Base-by-base conservation (phyloP, 257 asterid species). In the Jacaranda copaia region DNA sequence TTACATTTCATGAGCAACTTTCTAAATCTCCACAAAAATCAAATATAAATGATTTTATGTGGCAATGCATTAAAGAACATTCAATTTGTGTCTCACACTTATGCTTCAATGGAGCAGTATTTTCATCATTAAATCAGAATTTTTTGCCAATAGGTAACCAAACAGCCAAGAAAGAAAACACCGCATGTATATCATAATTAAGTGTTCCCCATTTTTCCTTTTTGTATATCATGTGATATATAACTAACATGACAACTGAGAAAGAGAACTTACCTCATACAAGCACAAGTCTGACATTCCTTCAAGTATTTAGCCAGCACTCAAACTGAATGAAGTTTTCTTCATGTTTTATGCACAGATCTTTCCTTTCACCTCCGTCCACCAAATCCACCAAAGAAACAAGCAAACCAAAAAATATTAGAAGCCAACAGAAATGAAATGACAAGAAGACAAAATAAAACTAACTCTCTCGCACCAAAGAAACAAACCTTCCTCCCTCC, bases 221-320 rank as follows among this genome's bases (percentile, higher is more conserved):
- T 69, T 46, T 7, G n/a, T 20, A 18, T 10, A 56, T 55, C 0
- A 45, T n/a, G 36, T 15, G 39, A 43, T 43, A 53, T 53, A 13
- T 43, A 39, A 42, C 8, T 65, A 63, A 38, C 19, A 64, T 6
- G n/a, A 68, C 10, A 74, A 43, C 0, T 46, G 59, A 51, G 40
- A 68, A 10, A 42, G 36, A 40, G 73, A 68, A 25, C 82, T 72
- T 56, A 88, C 98, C 92, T 86, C 90, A 57, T 81, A 87, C 70
- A 83, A 48, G 72, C 86, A 80, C 88, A 82, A 84, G 46, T 91
- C 91, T 79, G 96, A 78, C 98, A 93, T 91, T 83, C 84, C 91
- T 85, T 80, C 32, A 59, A 76, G 77, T 57, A 75, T 68, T 88
- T 82, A 91, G 62, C 96, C 89, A 52, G 91, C 79, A 82, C 89